These are phyloP conservation scores for Sordaria brevicollis DNA, from an alignment of 495 filamentous ascomycete genomes.

Conservation along the genomic window DNA sequence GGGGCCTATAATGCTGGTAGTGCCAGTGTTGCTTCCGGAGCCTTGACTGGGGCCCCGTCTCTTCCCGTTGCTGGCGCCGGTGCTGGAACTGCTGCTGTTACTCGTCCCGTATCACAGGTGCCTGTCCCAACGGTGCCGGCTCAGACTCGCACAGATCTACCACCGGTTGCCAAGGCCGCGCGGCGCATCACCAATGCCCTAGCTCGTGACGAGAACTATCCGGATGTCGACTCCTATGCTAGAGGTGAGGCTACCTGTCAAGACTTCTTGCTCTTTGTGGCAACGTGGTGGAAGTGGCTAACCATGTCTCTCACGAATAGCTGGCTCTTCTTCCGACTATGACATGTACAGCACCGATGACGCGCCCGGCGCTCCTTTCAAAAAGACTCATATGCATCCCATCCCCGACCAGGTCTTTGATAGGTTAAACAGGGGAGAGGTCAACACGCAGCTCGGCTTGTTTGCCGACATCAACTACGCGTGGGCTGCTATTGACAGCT, in stretches of 20 bases:
- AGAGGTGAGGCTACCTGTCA: conserved; percentile 52
- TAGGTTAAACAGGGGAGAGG: conserved; percentile 74
- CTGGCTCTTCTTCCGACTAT: conserved; percentile 86
- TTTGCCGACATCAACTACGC: conserved; percentile 90
- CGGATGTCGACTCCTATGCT: conserved; percentile 82
- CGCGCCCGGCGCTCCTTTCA: conserved; percentile 78
- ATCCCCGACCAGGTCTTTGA: conserved; percentile 84
- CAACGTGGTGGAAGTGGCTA: background rate
- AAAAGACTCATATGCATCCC: conserved; percentile 66
- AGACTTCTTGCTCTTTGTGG: background rate
- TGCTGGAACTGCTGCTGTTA: background rate
- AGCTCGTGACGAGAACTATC: conserved; percentile 64
- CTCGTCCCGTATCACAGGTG: background rate
- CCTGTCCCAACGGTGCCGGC: conserved; percentile 1
- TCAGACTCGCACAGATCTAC: conserved; percentile 16
- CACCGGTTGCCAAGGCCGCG: conserved; percentile 69
- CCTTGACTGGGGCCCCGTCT: background rate
- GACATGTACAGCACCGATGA: conserved; percentile 49
- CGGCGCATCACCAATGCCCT: conserved; percentile 74
- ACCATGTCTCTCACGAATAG: conserved; percentile 7
- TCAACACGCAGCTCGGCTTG: conserved; percentile 80
- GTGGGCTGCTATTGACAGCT: conserved; percentile 92
- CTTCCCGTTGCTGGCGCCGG: background rate
- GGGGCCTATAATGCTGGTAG: background rate
- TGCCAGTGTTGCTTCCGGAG: background rate